Conservation (phyloP, 768 basidiomycete species). For the Gloeophyllum trabeum region DNA sequence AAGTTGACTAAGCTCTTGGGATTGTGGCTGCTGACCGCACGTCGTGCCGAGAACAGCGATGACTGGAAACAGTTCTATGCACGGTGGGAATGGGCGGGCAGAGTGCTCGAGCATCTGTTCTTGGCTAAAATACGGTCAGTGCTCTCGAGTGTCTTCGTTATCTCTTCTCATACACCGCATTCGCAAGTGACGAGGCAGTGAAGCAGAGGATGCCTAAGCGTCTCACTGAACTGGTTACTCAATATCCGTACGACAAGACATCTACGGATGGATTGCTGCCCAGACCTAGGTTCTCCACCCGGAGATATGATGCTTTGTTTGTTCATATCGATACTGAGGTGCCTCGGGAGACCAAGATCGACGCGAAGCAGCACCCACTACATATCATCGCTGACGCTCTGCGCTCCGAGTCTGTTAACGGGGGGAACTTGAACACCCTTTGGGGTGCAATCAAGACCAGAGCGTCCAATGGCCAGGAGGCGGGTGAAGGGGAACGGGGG, state of each 20-base stretch:
- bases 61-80: constrained; percentile 58
- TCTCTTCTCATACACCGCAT: background rate
- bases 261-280: constrained; percentile 34
- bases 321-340: constrained; percentile 54
- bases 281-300: constrained; percentile 59
- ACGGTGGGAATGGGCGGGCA: constrained; percentile 65
- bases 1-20: constrained; percentile 67
- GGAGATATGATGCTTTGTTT: constrained; percentile 48
- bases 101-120: constrained; percentile 70
- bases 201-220: constrained; percentile 53
- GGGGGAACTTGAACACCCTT: constrained; percentile 23
- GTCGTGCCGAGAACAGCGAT: constrained; percentile 35
- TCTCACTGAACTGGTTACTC: constrained; percentile 54
- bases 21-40: constrained; percentile 53
- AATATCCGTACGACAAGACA: constrained; percentile 48
- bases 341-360: constrained; percentile 7
- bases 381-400: constrained; percentile 56
- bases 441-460: constrained; percentile 46
- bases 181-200: constrained; percentile 44
- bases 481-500: constrained; percentile 3
- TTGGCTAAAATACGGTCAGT: constrained; percentile 58
- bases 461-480: constrained; percentile 16
- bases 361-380: constrained; percentile 36
- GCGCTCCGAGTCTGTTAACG: constrained; percentile 23
- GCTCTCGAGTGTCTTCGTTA: background rate